Percentiles rank a stretch among this genome's conserved stretches.
These are phyloP conservation scores for Diaporthe sp. DNA, from an alignment of 2,329 filamentous ascomycete genomes.

Conservation along the genomic window DNA sequence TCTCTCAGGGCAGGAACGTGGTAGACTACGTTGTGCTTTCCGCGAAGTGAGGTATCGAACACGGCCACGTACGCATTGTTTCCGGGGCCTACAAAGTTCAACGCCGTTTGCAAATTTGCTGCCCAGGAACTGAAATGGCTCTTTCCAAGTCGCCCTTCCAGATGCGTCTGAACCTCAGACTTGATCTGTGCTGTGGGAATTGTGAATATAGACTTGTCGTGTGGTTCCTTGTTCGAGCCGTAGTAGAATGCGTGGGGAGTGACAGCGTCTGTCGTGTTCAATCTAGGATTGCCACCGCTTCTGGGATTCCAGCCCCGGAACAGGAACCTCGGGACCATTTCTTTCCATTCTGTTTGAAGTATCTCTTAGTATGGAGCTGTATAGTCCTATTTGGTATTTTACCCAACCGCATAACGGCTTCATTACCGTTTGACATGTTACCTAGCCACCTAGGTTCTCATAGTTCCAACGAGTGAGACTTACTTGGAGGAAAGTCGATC, in stretches of 20 bases:
- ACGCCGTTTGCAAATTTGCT: too few species aligned
- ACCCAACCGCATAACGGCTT: neutral
- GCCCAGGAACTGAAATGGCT: too few species aligned
- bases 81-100: too few species aligned
- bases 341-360: neutral
- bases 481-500: neutral
- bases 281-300: neutral
- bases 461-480: neutral
- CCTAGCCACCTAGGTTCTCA: neutral
- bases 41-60: neutral
- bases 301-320: neutral
- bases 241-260: conserved; percentile 22
- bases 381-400: neutral
- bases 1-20: neutral
- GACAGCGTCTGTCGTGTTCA: neutral
- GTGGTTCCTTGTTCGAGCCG: neutral
- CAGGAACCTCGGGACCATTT: neutral
- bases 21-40: conserved; percentile 6
- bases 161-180: neutral
- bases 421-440: neutral
- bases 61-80: too few species aligned
- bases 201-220: neutral
- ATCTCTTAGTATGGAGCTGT: neutral
- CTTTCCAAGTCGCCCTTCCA: too few species aligned
- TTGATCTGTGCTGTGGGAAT: neutral